Conservation (phyloP, 257 asterid genomes). For the Przewalskia tangutica region DNA sequence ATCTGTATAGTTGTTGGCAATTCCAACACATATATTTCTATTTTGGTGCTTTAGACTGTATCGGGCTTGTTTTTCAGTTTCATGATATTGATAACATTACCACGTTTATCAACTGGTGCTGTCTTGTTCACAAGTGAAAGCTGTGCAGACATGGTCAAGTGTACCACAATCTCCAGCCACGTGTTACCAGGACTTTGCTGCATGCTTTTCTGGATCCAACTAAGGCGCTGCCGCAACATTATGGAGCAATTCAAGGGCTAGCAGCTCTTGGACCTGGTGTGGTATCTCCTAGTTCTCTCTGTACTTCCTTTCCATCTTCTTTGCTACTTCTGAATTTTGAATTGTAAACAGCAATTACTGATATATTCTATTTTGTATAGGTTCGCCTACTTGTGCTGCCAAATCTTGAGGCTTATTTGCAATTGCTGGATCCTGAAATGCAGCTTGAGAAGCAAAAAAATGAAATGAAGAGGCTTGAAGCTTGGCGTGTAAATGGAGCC, state of each 20-base stretch:
- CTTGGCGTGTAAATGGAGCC: constrained; percentile 96
- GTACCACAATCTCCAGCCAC: constrained; percentile 84
- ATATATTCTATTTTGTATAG: constrained; percentile 28
- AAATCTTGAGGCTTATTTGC: constrained; percentile 70
- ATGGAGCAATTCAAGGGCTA: constrained; percentile 94
- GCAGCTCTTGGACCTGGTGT: constrained; percentile 87
- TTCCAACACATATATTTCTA: not conserved
- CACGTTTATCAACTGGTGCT: not conserved
- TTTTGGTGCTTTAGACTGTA: not conserved
- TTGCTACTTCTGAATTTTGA: constrained; percentile 3
- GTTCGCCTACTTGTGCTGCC: constrained; percentile 75
- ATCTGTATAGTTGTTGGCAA: not conserved
- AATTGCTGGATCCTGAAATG: constrained; percentile 89
- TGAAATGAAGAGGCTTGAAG: constrained; percentile 90
- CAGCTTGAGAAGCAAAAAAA: constrained; percentile 84
- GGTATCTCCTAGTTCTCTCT: constrained; percentile 35
- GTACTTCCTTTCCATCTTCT: not conserved
- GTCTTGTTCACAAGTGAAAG: not conserved
- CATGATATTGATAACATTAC: not conserved
- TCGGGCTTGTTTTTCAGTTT: not conserved
- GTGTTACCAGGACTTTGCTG: constrained; percentile 73
- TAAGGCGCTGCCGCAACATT: constrained; percentile 86
- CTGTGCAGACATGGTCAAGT: constrained; percentile 36
- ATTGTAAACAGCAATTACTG: constrained; percentile 1
- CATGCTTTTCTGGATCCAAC: constrained; percentile 85